Conservation (phyloP, 164 flowering plant species). For the Annona cherimola region DNA sequence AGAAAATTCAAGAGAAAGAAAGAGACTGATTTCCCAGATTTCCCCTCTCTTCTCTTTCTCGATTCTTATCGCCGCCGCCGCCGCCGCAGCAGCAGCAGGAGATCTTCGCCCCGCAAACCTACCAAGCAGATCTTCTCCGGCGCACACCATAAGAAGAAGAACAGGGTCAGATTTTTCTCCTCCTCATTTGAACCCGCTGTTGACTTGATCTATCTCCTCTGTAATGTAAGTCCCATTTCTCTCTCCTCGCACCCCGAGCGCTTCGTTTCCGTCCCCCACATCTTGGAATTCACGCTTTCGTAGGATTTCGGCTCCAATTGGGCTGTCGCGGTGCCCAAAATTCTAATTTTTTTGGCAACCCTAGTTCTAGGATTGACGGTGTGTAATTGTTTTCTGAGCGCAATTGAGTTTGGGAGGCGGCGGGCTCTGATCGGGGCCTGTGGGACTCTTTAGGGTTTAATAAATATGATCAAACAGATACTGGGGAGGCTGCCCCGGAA, state of each 20-base stretch:
- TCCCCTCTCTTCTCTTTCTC: background rate
- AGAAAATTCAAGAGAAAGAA: background rate
- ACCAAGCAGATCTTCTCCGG: background rate
- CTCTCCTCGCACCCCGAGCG: background rate
- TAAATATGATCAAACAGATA: slow-evolving; percentile 69
- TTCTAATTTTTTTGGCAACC: background rate
- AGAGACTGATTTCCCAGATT: background rate
- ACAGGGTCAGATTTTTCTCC: background rate
- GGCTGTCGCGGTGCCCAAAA: background rate
- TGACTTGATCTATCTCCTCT: background rate
- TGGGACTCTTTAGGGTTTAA: slow-evolving; percentile 18
- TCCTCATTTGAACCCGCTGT: background rate
- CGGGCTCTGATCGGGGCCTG: background rate
- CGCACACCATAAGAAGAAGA: background rate
- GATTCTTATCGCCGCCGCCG: background rate
- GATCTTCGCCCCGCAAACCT: background rate
- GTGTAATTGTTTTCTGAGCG: background rate
- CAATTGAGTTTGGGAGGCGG: background rate
- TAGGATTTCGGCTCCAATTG: background rate
- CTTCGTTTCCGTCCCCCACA: background rate
- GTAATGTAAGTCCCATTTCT: background rate
- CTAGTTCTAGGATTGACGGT: background rate
- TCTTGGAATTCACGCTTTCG: too few species aligned
- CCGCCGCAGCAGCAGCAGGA: background rate
- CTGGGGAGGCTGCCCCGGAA: slow-evolving; percentile 68